phyloP scores from a whole-genome alignment of 306 rosid genomes.

The Vachellia pachyceras region DNA sequence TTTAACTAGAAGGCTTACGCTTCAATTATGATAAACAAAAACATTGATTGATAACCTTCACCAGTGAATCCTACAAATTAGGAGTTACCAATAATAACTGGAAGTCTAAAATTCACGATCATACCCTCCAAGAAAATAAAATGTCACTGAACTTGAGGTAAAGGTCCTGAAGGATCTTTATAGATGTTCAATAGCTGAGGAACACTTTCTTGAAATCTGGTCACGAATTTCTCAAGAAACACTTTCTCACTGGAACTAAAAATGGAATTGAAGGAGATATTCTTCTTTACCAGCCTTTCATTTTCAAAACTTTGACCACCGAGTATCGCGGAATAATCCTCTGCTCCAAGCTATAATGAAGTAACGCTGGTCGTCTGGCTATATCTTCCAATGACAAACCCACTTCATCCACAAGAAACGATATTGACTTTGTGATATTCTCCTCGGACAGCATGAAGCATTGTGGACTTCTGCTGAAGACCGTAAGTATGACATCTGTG shows the following conservation, averaged over 20 bases:
- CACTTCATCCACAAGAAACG: background rate
- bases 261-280: background rate
- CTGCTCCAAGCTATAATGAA: background rate
- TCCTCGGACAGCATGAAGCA: background rate
- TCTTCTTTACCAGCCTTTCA: background rate
- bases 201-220: background rate
- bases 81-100: background rate
- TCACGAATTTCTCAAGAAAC: background rate
- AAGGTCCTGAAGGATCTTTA: background rate
- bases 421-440: background rate
- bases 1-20: background rate
- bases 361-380: background rate
- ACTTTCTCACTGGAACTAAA: background rate
- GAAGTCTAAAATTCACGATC: background rate
- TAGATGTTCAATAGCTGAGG: background rate
- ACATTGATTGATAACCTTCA: background rate
- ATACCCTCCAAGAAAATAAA: background rate
- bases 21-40: background rate
- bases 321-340: constrained; percentile 10
- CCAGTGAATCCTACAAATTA: background rate
- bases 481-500: background rate
- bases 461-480: background rate
- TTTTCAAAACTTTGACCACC: background rate
- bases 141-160: background rate
- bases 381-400: background rate